Base-by-base conservation (phyloP, 148 eudicot species). In the Rhododendron griersonianum region DNA sequence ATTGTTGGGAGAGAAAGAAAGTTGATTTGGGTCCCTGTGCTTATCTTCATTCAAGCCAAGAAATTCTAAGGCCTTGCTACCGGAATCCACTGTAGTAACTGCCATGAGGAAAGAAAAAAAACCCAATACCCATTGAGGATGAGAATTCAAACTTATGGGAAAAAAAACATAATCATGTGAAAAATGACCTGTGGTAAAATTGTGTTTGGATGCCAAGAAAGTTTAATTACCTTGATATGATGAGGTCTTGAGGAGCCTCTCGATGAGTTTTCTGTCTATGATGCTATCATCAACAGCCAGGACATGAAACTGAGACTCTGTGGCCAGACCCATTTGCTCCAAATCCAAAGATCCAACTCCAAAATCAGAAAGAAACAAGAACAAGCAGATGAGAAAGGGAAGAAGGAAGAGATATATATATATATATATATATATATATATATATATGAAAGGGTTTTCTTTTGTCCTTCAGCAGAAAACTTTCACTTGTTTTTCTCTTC, bases 71-170 rank as follows among this genome's bases (percentile, higher is more conserved):
- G 99, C 99, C 87, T 97, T 95, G 86, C 90, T 92, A 55, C 99
- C 99, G 88, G 99, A 97, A 93, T 95, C 98, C 71, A 96, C 99
- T 67, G 99, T 93, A 6, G 99, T 96, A 50, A 96, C 99, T 96
- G 98, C 83, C 35, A 90, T n/a, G 78, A 37, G 19, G 19, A 16
- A 53, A 53, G 57, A 55, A 78, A 76, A 87, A 81, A 87, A 81
- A 81, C 65, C n/a, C 33, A 83, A n/a, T 33, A 44, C 85, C 83
- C 50, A 69, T 5, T 51, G 59, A 84, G 76, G 50, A 37, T 1
- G 44, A 67, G 16, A 83, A 47, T 63, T 44, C 86, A 48, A 11
- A 10, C 35, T 23, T 28, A 25, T 25, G 14, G 1, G 1, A 30
- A 30, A 28, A 41, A 41, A 30, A 30, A 35, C 11, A 28, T 59